Evolutionary conservation across 768 basidiomycete genomes (phyloP), one percentile per base, ranked within the genome.

Genomic region (Mycena capillaripes): DNA sequence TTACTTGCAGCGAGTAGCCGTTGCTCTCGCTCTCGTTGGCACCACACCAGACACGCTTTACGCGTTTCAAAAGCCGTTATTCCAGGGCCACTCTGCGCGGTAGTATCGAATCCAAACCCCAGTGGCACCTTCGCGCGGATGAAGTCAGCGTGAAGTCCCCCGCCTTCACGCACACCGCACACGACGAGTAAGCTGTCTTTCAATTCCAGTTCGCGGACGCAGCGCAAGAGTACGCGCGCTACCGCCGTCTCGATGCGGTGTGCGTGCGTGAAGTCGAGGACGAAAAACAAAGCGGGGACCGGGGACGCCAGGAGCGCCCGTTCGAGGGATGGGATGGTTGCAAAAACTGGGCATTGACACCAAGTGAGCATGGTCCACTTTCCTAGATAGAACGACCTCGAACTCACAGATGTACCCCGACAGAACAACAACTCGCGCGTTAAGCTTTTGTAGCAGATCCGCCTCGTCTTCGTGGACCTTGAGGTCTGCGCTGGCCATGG

Each of bases 181-280:
- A 68, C 17, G 29, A 72, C 60, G 19, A 67, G 65, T 30, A 36
- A n/a, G 42, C 71, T 42, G 3, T 29, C 23, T 23, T 46, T 32
- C 29, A 63, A 34, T 30, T 29, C 32, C 3, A 72, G 60, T 7
- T 72, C 71, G 42, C 71, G 71, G 17, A 42, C 32, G 53, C 59
- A 68, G 30, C 71, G 71, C 40, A 32, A 19, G 11, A 72, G 48
- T 25, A 23, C 32, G 44, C 71, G 71, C 19, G 66, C 71, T 0
- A 55, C 66, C 12, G 71, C 55, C 0, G 71, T 72, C n/a, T 72
- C 71, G 60, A 72, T 72, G 19, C 71, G 71, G 19, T 72, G 71
- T 7, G 60, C 66, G 44, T 34, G 48, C 1, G 52, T 17, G 59
- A 67, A 38, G 60, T 68, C 71, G 52, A 72, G 71, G 59, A 67